Evolutionary conservation across 169 alveolate genomes (phyloP), one percentile per base, ranked within the genome.

Genomic region (Babesia caballi): DNA sequence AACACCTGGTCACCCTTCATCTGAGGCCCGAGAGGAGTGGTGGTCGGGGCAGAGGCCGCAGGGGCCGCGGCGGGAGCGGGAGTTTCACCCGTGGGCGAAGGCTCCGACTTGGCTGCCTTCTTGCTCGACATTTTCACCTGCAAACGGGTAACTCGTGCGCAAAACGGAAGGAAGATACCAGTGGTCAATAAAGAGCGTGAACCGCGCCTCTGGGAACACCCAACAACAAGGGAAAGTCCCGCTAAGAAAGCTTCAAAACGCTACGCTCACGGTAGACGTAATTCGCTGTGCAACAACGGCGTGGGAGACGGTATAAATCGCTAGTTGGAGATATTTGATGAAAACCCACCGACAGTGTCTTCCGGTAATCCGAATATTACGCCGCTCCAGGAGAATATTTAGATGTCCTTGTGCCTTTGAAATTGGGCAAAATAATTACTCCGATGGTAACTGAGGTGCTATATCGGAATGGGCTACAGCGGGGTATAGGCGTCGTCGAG

Each of bases 1-100:
- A 96, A 97, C 59, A 95, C 97, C 53, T 89, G 85, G 72, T 95
- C 98, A 51, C 96, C 98, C 59, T 93, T 94, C 47, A 87, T 88
- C 88, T 92, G 92, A 11, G 96, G 95, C 8, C 92, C 93, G 25
- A 90, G 85, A 25, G 73, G 82, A 21, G 67, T 47, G 36, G 66
- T 69, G 32, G 59, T 80, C 67, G 84, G 90, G 52, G 87, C 88
- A 12, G 70, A 49, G n/a, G 66, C 63, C 35, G 83, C 30, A 11
- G 82, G 38, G 7, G 70, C 67, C 30, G 70, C 61, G 40, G 35
- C 63, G 27, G 46, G n/a, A 5, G 66, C 50, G 17, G 61, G n/a
- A n/a, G 41, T 56, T 4, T 56, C 66, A 35, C 66, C 66, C 4
- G 66, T 3, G 66, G 33, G n/a, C 50, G 28, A 46, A 17, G 32